A percentile compares a stretch with the other conserved stretches of the same genome.
phyloP scores from a whole-genome alignment of 2,329 filamentous ascomycete genomes.

The Ilyonectria robusta region DNA sequence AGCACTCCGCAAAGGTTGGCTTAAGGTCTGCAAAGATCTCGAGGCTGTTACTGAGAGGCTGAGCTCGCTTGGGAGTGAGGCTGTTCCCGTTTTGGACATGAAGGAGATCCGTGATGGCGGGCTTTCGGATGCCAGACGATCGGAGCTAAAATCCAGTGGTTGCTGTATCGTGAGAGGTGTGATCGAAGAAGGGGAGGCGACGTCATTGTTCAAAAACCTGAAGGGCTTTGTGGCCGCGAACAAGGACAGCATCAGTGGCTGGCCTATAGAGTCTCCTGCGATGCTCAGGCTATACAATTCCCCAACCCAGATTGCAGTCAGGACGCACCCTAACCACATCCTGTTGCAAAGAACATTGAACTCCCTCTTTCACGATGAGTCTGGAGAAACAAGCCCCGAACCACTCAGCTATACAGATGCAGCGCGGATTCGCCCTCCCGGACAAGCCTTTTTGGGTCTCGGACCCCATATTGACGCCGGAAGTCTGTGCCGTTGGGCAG shows the following conservation, averaged over 20 bases:
- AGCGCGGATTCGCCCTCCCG: constrained; percentile 54
- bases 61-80: constrained; percentile 47
- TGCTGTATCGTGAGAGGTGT: constrained; percentile 43
- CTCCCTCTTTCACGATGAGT: constrained; percentile 54
- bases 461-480: constrained; percentile 62
- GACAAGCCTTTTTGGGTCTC: constrained; percentile 55
- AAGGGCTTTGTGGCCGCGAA: constrained; percentile 53
- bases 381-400: constrained; percentile 47
- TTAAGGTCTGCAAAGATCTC: constrained; percentile 56
- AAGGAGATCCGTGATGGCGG: constrained; percentile 43
- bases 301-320: constrained; percentile 55
- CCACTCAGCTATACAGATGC: constrained; percentile 58
- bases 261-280: constrained; percentile 54
- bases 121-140: constrained; percentile 36
- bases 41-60: constrained; percentile 54
- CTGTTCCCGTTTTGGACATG: constrained; percentile 51
- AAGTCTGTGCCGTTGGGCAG: constrained; percentile 59
- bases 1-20: constrained; percentile 54
- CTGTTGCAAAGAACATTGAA: constrained; percentile 54
- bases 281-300: constrained; percentile 58
- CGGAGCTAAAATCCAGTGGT: constrained; percentile 46
- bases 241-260: constrained; percentile 48
- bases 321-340: constrained; percentile 56
- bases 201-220: constrained; percentile 48
- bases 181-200: constrained; percentile 39